Conservation (phyloP, 352 stramenopile species). For the Phytophthora podocarpi region DNA sequence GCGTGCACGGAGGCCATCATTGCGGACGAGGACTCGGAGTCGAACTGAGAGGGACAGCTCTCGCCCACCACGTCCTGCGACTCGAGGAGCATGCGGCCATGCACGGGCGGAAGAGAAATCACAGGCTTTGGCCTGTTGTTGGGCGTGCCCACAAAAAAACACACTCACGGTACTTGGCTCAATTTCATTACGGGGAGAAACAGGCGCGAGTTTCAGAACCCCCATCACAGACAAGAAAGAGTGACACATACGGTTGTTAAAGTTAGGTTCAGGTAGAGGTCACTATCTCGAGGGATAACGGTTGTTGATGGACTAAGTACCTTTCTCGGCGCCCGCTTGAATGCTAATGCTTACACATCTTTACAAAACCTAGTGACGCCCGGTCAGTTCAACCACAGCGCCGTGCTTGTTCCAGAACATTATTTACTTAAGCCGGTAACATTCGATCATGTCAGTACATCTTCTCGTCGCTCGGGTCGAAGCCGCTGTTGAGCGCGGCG, state of each 20-base stretch:
- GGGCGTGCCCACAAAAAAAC: conserved; percentile 16
- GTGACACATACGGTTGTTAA: conserved; percentile 6
- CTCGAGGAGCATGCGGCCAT: conserved; percentile 40
- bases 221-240: conserved; percentile 2
- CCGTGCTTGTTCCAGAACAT: conserved; percentile 16
- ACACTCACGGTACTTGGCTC: conserved; percentile 8
- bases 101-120: conserved; percentile 19
- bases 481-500: conserved; percentile 86
- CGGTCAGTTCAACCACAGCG: conserved; percentile 17
- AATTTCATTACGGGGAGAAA: conserved; percentile 20
- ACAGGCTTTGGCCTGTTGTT: neutral
- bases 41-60: conserved; percentile 37
- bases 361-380: neutral
- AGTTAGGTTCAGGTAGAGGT: neutral
- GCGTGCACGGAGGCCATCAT: conserved; percentile 24
- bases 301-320: neutral
- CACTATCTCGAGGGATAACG: conserved; percentile 9
- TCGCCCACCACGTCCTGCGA: conserved; percentile 37
- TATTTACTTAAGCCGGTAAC: conserved; percentile 4
- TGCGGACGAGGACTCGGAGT: conserved; percentile 6
- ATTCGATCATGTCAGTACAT: conserved; percentile 75
- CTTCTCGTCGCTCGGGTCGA: conserved; percentile 89
- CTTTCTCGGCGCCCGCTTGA: neutral
- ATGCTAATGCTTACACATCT: conserved; percentile 27
- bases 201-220: conserved; percentile 15